Conservation (phyloP, 768 basidiomycete genomes). For the Albatrellus ellisii region DNA sequence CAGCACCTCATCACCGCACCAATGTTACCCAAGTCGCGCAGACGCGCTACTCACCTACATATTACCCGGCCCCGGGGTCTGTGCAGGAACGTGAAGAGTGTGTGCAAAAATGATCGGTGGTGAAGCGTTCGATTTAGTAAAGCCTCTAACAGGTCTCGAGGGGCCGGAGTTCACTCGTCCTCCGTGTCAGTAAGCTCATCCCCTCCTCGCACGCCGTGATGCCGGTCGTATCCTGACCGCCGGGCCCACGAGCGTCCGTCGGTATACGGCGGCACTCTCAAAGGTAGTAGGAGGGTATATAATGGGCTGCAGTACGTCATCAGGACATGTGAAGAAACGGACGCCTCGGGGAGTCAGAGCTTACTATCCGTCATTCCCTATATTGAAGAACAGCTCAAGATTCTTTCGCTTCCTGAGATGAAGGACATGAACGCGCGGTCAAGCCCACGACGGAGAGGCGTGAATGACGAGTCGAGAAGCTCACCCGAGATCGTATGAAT, state of each 20-base stretch:
- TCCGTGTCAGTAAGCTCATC: slow-evolving; percentile 84
- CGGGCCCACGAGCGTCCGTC: slow-evolving; percentile 79
- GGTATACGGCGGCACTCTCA: slow-evolving; percentile 68
- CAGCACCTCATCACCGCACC: slow-evolving; percentile 42
- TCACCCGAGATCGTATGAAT: slow-evolving; percentile 85
- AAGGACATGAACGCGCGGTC: neutral
- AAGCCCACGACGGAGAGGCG: too few species aligned
- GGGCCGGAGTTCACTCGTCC: slow-evolving; percentile 22
- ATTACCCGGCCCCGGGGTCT: neutral
- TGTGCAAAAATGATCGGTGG: too few species aligned
- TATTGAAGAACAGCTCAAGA: slow-evolving; percentile 76
- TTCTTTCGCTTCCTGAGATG: slow-evolving; percentile 42
- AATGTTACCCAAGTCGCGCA: slow-evolving; percentile 4
- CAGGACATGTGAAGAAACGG: neutral
- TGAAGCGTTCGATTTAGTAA: too few species aligned
- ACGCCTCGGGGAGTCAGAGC: slow-evolving; percentile 20
- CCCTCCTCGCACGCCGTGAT: slow-evolving; percentile 50
- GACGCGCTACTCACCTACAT: slow-evolving; percentile 10
- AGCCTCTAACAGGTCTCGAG: neutral
- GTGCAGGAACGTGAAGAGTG: neutral
- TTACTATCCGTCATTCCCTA: slow-evolving; percentile 71
- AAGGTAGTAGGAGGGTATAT: slow-evolving; percentile 71
- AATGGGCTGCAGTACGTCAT: slow-evolving; percentile 36
- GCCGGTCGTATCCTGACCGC: slow-evolving; percentile 44
- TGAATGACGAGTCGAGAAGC: slow-evolving; percentile 11